phyloP scores from a whole-genome alignment of 495 filamentous ascomycete species.

The Aspergillus ostianus region DNA sequence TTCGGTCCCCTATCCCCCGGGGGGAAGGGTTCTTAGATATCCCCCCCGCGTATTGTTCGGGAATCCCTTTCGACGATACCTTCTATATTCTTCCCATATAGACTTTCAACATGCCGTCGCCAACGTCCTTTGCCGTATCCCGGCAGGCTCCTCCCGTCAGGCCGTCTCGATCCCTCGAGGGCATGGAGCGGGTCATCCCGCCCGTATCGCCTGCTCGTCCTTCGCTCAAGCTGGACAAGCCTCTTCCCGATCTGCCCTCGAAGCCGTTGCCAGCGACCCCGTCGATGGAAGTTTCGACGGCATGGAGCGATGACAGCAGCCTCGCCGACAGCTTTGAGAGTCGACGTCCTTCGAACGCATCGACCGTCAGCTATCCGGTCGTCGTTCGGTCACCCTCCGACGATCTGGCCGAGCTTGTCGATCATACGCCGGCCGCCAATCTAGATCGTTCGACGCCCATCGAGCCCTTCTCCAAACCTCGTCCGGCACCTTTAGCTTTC shows the following conservation, averaged over 20 bases:
- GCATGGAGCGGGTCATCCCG: slow-evolving; percentile 42
- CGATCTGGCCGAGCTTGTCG: slow-evolving; percentile 30
- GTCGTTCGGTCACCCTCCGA: slow-evolving; percentile 38
- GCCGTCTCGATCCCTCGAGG: slow-evolving; percentile 42
- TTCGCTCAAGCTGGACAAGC: slow-evolving; percentile 36
- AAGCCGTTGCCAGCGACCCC: slow-evolving; percentile 27
- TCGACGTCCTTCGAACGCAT: slow-evolving; percentile 29
- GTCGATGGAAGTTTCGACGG: slow-evolving; percentile 27
- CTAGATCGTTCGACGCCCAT: slow-evolving; percentile 15
- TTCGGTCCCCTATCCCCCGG: neutral
- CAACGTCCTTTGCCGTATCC: slow-evolving; percentile 19
- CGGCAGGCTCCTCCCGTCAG: slow-evolving; percentile 38
- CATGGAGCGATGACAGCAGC: slow-evolving; percentile 39
- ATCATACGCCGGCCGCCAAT: slow-evolving; percentile 17
- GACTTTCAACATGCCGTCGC: slow-evolving; percentile 23
- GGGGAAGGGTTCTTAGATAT: slow-evolving; percentile 1
- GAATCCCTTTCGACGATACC: neutral
- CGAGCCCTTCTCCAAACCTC: slow-evolving; percentile 14
- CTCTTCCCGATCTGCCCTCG: slow-evolving; percentile 37
- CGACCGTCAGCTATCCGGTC: slow-evolving; percentile 37
- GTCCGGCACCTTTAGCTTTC: slow-evolving; percentile 15
- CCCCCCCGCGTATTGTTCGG: neutral
- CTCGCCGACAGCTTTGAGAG: slow-evolving; percentile 28
- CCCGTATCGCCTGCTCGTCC: slow-evolving; percentile 24
- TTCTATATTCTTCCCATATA: neutral